Percentiles rank a stretch among this genome's conserved stretches.
These are phyloP conservation scores for Hyaloscypha variabilis DNA, from an alignment of 495 filamentous ascomycete genomes.

Conservation along the genomic window DNA sequence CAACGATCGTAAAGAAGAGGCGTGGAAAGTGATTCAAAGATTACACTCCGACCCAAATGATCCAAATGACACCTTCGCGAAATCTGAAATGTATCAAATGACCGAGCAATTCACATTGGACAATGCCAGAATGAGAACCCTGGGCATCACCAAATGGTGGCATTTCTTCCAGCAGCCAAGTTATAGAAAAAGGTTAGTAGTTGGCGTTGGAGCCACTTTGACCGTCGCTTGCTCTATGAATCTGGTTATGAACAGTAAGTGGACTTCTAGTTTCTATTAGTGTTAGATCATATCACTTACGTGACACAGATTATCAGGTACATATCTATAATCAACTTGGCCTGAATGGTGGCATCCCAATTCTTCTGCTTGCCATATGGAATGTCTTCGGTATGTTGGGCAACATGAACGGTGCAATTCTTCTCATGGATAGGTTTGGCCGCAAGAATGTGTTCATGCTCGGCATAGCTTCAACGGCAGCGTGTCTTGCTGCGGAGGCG, in stretches of 20 bases:
- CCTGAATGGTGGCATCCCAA: not conserved
- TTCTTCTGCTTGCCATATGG: not conserved
- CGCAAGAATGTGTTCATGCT: not conserved
- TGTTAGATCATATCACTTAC: not conserved
- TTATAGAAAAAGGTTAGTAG: constrained; percentile 29
- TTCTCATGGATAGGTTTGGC: constrained; percentile 3
- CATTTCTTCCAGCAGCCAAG: constrained; percentile 32
- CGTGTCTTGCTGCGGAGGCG: not conserved
- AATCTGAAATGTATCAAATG: constrained; percentile 35
- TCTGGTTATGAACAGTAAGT: not conserved
- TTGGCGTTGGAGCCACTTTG: not conserved
- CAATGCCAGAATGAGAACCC: constrained; percentile 9
- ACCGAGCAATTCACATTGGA: constrained; percentile 32
- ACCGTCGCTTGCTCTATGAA: not conserved
- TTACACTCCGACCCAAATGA: constrained; percentile 31
- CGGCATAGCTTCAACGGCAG: not conserved
- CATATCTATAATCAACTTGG: not conserved
- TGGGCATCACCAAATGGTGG: constrained; percentile 21
- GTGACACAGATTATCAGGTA: not conserved
- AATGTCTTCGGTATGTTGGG: not conserved
- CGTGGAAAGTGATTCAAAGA: constrained; percentile 26
- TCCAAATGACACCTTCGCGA: constrained; percentile 26
- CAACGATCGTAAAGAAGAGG: constrained; percentile 35
- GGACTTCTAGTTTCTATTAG: not conserved
- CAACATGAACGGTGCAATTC: not conserved